Evolutionary conservation across 257 asterid genomes (phyloP).

Genomic region (Solanum bulbocastanum): DNA sequence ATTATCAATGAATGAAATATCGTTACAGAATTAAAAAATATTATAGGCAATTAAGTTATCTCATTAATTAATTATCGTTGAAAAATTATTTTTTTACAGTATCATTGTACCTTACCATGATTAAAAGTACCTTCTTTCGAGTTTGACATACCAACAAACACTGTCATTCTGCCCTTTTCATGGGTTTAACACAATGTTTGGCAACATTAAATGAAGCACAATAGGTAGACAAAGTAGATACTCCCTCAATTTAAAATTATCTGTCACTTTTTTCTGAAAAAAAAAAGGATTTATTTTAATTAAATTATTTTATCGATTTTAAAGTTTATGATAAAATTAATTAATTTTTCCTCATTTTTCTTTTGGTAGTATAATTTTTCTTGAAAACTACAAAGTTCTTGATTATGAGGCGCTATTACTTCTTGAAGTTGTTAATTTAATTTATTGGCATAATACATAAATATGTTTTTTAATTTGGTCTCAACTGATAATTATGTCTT

Average conservation of each 20-base stretch:
- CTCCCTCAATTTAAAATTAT: background rate
- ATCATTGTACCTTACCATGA: background rate
- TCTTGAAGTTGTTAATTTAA: background rate
- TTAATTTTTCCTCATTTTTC: background rate
- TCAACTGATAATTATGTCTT: no score
- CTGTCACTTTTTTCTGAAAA: background rate
- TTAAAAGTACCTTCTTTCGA: background rate
- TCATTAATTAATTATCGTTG: no score
- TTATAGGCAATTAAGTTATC: fast-evolving
- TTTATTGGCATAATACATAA: no score
- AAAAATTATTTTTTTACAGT: no score
- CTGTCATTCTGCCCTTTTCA: background rate
- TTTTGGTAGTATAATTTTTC: background rate
- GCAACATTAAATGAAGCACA: background rate
- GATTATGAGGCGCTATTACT: background rate
- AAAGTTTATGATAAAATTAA: background rate
- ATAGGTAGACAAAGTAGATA: background rate
- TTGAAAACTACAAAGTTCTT: background rate
- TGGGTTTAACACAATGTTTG: background rate
- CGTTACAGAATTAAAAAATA: fast-evolving
- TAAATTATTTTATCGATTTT: background rate
- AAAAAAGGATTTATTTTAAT: background rate
- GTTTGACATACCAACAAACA: background rate
- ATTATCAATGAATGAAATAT: no score
- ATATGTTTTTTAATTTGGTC: no score